phyloP scores from a whole-genome alignment of 139 green algal species.

The Raphidocelis subcapitata region DNA sequence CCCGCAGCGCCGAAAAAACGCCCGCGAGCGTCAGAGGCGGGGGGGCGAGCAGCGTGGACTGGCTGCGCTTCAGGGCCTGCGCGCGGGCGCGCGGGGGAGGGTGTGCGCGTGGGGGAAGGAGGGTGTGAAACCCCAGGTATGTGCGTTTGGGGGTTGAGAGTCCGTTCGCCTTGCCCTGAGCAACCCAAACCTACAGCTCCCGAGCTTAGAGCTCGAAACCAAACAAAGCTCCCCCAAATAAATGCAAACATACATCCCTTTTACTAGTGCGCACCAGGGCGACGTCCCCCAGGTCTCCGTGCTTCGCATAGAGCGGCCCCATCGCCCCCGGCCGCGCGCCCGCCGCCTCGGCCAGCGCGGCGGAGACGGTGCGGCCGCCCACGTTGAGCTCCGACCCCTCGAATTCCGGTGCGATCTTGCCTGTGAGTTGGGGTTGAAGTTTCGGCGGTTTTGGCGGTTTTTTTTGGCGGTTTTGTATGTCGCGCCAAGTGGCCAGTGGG shows the following conservation, averaged over 20 bases:
- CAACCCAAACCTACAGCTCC: too few relatives aligned
- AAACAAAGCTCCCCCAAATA: too few relatives aligned
- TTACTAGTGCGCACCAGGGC: conserved; percentile 54
- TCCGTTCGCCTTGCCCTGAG: too few relatives aligned
- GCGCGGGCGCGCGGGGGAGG: too few relatives aligned
- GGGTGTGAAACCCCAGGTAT: too few relatives aligned
- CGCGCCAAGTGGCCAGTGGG: too few relatives aligned
- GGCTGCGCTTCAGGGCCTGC: conserved; percentile 61
- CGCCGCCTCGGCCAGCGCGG: conserved; percentile 58
- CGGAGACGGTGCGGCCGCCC: conserved; percentile 63
- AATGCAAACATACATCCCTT: too few relatives aligned
- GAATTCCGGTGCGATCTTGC: conserved; percentile 74
- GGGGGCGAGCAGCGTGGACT: conserved; percentile 61
- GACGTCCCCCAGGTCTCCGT: conserved; percentile 86
- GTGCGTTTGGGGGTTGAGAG: too few relatives aligned
- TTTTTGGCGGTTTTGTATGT: too few relatives aligned
- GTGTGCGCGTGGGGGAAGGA: neutral
- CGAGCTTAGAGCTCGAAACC: too few relatives aligned
- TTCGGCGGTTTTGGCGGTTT: too few relatives aligned
- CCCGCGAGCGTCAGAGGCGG: conserved; percentile 64
- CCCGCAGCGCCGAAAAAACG: conserved; percentile 49
- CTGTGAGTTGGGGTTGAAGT: conserved; percentile 22
- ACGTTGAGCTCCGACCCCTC: conserved; percentile 64
- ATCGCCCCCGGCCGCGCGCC: conserved; percentile 55
- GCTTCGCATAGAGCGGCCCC: conserved; percentile 66